These are phyloP conservation scores for Tephrocybe sp. DNA, from an alignment of 768 basidiomycete species.

Conservation along the genomic window DNA sequence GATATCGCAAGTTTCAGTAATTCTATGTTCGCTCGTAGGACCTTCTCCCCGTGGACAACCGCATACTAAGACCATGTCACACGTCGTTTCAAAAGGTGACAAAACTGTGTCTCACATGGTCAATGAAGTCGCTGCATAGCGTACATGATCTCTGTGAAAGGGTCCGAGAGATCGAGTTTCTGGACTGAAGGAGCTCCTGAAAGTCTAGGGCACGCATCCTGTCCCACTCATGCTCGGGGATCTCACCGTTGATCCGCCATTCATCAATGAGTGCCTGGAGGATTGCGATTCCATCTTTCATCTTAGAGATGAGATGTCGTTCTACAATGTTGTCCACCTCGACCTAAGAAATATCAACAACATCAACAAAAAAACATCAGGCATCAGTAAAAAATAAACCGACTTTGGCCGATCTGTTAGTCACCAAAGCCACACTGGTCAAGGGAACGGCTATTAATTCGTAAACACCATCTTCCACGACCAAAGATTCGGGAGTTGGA, in stretches of 20 bases:
- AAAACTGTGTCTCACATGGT: slow-evolving; percentile 50
- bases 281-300: slow-evolving; percentile 52
- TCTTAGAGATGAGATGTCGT: slow-evolving; percentile 55
- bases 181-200: slow-evolving; percentile 70
- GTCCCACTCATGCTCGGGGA: slow-evolving; percentile 85
- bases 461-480: slow-evolving; percentile 55
- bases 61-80: too few relatives aligned
- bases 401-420: slow-evolving; percentile 71
- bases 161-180: slow-evolving; percentile 47
- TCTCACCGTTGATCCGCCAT: slow-evolving; percentile 43
- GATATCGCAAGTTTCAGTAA: slow-evolving; percentile 82
- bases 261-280: slow-evolving; percentile 53
- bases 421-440: slow-evolving; percentile 74
- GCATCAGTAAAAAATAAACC: background rate
- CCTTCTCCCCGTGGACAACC: slow-evolving; percentile 70
- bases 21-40: slow-evolving; percentile 71
- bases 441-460: slow-evolving; percentile 64
- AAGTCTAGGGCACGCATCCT: slow-evolving; percentile 86
- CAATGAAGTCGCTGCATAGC: slow-evolving; percentile 63
- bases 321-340: slow-evolving; percentile 70
- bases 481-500: slow-evolving; percentile 44
- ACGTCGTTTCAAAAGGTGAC: too few relatives aligned
- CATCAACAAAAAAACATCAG: background rate
- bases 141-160: slow-evolving; percentile 48
- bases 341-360: slow-evolving; percentile 46